phyloP scores from a whole-genome alignment of 352 stramenopile genomes.

The Globisporangium megalacanthum region DNA sequence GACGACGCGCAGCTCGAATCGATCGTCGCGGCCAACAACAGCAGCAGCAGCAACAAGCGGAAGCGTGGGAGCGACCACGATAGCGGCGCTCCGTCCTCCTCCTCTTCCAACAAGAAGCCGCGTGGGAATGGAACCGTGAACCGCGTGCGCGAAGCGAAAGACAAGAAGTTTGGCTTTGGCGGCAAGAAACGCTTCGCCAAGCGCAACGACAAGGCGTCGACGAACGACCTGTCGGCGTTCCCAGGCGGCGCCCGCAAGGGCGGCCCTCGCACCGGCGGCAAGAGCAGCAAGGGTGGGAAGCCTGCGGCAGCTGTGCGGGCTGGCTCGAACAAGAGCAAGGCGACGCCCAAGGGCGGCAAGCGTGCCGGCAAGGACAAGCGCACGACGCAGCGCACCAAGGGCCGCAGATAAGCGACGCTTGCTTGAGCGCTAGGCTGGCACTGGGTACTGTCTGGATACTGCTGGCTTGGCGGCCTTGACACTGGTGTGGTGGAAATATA shows the following conservation, averaged over 20 bases:
- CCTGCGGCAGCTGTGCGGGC: slow-evolving; percentile 20
- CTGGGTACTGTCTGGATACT: too few relatives aligned
- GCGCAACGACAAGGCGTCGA: slow-evolving; percentile 77
- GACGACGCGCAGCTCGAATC: slow-evolving; percentile 61
- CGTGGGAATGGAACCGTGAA: slow-evolving; percentile 31
- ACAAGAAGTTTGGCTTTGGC: slow-evolving; percentile 86
- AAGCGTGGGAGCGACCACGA: slow-evolving; percentile 23
- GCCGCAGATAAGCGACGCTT: slow-evolving; percentile 26
- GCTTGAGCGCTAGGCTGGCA: not conserved
- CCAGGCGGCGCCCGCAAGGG: slow-evolving; percentile 31
- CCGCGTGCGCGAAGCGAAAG: slow-evolving; percentile 53
- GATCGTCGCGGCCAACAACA: slow-evolving; percentile 56
- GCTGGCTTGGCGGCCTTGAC: too few relatives aligned
- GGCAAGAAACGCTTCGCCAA: slow-evolving; percentile 73
- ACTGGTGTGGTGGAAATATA: slow-evolving; percentile 12
- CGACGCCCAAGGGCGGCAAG: slow-evolving; percentile 37
- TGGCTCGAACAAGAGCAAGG: slow-evolving; percentile 13
- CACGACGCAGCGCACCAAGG: slow-evolving; percentile 43
- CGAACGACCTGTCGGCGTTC: slow-evolving; percentile 73
- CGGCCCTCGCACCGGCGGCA: not conserved
- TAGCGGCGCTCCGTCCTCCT: slow-evolving; percentile 9
- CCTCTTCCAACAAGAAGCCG: slow-evolving; percentile 44
- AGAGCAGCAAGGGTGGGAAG: slow-evolving; percentile 22
- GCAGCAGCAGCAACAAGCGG: slow-evolving; percentile 28
- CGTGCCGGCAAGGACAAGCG: slow-evolving; percentile 55